Percentiles rank a stretch among this genome's conserved stretches.
phyloP scores from a whole-genome alignment of 345 rosid genomes.

The Gossypium australe region DNA sequence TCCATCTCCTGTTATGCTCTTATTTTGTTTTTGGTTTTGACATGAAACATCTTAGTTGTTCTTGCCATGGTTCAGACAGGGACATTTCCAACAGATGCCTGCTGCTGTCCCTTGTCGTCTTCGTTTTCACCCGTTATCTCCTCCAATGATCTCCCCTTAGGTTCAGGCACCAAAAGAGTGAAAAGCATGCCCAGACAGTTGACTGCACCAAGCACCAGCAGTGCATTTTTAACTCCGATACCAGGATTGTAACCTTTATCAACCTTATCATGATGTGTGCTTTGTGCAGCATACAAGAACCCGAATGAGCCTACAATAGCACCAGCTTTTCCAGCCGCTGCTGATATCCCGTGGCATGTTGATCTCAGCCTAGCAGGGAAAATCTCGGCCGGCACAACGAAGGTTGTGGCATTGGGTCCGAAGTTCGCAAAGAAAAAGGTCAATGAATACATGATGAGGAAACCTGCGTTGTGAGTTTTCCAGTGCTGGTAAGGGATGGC shows the following conservation, averaged over 20 bases:
- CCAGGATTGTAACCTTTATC: constrained; percentile 40
- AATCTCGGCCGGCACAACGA: constrained; percentile 51
- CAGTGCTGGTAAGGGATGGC: constrained; percentile 51
- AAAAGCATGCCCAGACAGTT: constrained; percentile 38
- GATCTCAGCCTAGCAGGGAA: constrained; percentile 53
- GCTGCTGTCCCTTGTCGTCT: constrained; percentile 3
- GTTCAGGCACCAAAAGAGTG: constrained; percentile 46
- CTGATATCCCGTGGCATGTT: constrained; percentile 56
- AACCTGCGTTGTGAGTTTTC: constrained; percentile 37
- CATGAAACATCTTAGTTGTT: not conserved
- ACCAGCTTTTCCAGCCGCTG: constrained; percentile 48
- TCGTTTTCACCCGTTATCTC: constrained; percentile 47
- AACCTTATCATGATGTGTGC: no score
- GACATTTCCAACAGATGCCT: not conserved
- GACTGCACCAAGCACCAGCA: constrained; percentile 33
- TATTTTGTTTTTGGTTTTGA: not conserved
- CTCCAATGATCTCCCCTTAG: constrained; percentile 49
- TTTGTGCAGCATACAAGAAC: constrained; percentile 45
- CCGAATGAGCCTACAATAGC: constrained; percentile 51
- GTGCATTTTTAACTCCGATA: constrained; percentile 45
- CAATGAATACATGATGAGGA: constrained; percentile 38
- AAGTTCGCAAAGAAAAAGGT: constrained; percentile 56
- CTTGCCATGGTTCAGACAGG: not conserved
- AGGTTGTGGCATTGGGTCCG: constrained; percentile 60
- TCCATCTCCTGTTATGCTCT: not conserved